Conservation (phyloP, 163 green algal species). For the Chlorella variabilis region DNA sequence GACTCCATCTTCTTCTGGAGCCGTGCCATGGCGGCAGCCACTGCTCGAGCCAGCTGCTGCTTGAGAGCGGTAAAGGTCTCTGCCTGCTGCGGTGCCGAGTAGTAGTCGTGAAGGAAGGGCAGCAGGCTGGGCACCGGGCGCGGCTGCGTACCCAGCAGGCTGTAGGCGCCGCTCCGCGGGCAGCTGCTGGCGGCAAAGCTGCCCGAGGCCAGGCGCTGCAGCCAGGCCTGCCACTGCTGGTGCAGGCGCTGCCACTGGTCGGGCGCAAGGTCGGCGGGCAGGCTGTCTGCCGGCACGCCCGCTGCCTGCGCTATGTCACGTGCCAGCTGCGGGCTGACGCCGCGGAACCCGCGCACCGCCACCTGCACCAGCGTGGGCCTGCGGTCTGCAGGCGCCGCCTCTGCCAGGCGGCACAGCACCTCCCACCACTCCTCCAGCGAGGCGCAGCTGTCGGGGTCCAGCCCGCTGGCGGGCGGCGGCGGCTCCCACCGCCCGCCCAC, state of each 20-base stretch:
- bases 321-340: slow-evolving; percentile 66
- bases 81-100: slow-evolving; percentile 39
- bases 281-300: not conserved
- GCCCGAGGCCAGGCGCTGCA: slow-evolving; percentile 38
- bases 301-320: slow-evolving; percentile 59
- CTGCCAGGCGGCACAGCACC: slow-evolving; percentile 30
- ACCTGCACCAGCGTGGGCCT: slow-evolving; percentile 40
- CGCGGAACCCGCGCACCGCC: slow-evolving; percentile 46
- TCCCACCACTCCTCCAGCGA: slow-evolving; percentile 30
- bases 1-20: slow-evolving; percentile 48
- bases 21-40: slow-evolving; percentile 22
- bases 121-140: not conserved
- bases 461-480: slow-evolving; percentile 57
- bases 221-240: slow-evolving; percentile 58
- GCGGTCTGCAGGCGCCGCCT: slow-evolving; percentile 13
- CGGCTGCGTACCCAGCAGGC: slow-evolving; percentile 23
- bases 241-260: slow-evolving; percentile 55
- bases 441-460: slow-evolving; percentile 48
- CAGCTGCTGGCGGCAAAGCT: slow-evolving; percentile 45
- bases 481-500: slow-evolving; percentile 61
- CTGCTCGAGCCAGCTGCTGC: slow-evolving; percentile 33
- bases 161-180: not conserved
- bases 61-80: slow-evolving; percentile 39
- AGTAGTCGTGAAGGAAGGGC: slow-evolving; percentile 41
- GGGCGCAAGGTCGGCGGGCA: slow-evolving; percentile 23